Base-by-base conservation (phyloP, 352 stramenopile species). In the Phytophthora litchii region DNA sequence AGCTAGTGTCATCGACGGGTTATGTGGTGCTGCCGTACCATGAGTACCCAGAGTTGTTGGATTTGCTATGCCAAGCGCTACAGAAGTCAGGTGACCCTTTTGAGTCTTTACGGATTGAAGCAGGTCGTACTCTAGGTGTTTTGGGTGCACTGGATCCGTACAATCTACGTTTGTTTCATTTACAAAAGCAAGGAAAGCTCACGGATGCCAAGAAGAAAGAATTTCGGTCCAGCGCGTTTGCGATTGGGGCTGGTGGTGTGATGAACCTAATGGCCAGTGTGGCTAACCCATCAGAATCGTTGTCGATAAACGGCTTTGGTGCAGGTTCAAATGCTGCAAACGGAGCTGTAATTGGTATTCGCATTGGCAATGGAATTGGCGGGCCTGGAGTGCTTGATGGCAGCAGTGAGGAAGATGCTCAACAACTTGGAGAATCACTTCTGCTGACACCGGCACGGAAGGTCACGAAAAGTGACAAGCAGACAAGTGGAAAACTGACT, bases 11-110 rank as follows among this genome's bases (percentile, higher is more conserved):
- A 10, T 91, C 81, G 11, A 95, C 87, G 13, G 85, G 87, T 31
- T 92, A 92, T 62, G 85, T 95, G 12, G 86, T 92, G 14, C 68
- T 89, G 9, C 87, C 87, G 8, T 95, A 76, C 50, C 85, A 94
- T 38, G 83, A 94, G 50, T 94, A 93, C 42, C 85, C 87, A 0
- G 85, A 95, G 40, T 65, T 95, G 20, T 65, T 95, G 16, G 85
- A 95, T 53, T 53, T 93, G 29, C 49, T 95, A 17, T 92, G 78
- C 34, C 72, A 89, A 45, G 81, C 82, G 5, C 65, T 94, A 2
- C 85, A 94, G 46, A 93, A 90, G 43, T 92, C 82, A 2, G 87
- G 85, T 53, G 85, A 94, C 45, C 57, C 83, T 11, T 92, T 92
- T 32, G 83, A 88, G 52, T 76, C 72, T 4, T 64, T 95, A 31